Evolutionary conservation across 225 moss, liverwort and hornwort species (phyloP).

Genomic region (Asterella californica): DNA sequence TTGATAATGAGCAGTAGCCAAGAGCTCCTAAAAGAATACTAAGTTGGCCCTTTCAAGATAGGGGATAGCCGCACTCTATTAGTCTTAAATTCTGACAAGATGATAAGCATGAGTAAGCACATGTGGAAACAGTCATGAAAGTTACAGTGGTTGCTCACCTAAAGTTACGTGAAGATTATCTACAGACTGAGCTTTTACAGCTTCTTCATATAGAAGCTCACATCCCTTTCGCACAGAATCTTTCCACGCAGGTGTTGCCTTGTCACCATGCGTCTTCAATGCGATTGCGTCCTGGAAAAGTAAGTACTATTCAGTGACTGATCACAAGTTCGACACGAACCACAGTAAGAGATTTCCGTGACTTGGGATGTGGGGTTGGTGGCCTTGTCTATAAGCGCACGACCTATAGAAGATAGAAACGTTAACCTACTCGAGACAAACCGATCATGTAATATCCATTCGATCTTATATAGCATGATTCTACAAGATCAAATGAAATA

Average conservation of each 20-base stretch:
- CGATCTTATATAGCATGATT: too few species aligned
- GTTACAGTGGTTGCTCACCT: constrained; percentile 11
- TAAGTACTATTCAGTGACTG: background rate
- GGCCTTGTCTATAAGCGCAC: background rate
- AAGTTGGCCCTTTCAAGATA: background rate
- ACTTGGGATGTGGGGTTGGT: background rate
- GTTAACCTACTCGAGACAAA: background rate
- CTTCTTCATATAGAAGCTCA: constrained; percentile 42
- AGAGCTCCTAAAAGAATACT: background rate
- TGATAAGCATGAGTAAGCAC: background rate
- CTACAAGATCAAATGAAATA: background rate
- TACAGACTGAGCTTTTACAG: constrained; percentile 9
- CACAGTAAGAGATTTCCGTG: background rate
- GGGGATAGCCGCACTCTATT: background rate
- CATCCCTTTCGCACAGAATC: constrained; percentile 64
- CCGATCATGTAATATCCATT: background rate
- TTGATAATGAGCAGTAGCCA: background rate
- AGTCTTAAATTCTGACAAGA: background rate
- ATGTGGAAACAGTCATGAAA: background rate
- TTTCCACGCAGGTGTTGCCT: constrained; percentile 54
- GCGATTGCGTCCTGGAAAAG: constrained; percentile 52
- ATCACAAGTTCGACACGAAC: background rate
- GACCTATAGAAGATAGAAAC: background rate
- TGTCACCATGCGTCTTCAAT: constrained; percentile 65
- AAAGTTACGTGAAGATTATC: constrained; percentile 19